Evolutionary conservation across 1,139 yeast species (phyloP).

Genomic region (Candida labiduridarum): DNA sequence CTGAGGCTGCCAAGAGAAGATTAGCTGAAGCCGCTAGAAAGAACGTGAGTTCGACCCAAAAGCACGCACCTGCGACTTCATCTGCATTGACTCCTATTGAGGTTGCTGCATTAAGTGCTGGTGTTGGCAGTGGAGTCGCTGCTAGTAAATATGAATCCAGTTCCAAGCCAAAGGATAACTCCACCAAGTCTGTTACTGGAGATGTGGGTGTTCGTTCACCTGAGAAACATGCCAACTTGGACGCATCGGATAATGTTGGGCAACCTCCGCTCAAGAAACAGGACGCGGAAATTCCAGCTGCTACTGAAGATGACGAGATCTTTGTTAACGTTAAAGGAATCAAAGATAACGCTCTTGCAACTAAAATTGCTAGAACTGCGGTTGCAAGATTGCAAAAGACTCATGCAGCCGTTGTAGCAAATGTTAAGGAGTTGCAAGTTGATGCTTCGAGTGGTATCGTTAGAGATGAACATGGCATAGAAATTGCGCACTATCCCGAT

Average conservation of each 20-base stretch:
- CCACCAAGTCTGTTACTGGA: background rate
- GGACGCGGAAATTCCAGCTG: slow-evolving; percentile 3
- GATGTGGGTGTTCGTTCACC: background rate
- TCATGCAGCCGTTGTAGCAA: slow-evolving; percentile 26
- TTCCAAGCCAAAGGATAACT: background rate
- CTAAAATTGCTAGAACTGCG: slow-evolving; percentile 32
- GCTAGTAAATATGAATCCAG: background rate
- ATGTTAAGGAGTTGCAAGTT: slow-evolving; percentile 30
- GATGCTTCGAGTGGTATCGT: slow-evolving; percentile 35
- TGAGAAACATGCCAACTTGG: slow-evolving; percentile 2
- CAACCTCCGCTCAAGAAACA: slow-evolving; percentile 5
- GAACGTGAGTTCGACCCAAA: slow-evolving; percentile 10
- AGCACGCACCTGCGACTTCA: background rate
- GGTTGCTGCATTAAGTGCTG: slow-evolving; percentile 14
- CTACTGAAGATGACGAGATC: slow-evolving; percentile 17
- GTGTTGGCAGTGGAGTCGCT: slow-evolving; percentile 15
- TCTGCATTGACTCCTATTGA: slow-evolving; percentile 10
- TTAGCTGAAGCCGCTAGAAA: slow-evolving; percentile 16
- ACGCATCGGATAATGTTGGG: background rate
- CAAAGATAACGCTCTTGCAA: slow-evolving; percentile 29
- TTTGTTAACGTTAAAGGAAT: slow-evolving; percentile 36
- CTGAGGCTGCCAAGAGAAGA: slow-evolving; percentile 15
- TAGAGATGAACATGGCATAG: slow-evolving; percentile 31
- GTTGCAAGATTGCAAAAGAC: slow-evolving; percentile 28
- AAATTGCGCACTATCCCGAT: slow-evolving; percentile 18